Conservation (phyloP, 345 rosid genomes). For the Gossypium thurberi region DNA sequence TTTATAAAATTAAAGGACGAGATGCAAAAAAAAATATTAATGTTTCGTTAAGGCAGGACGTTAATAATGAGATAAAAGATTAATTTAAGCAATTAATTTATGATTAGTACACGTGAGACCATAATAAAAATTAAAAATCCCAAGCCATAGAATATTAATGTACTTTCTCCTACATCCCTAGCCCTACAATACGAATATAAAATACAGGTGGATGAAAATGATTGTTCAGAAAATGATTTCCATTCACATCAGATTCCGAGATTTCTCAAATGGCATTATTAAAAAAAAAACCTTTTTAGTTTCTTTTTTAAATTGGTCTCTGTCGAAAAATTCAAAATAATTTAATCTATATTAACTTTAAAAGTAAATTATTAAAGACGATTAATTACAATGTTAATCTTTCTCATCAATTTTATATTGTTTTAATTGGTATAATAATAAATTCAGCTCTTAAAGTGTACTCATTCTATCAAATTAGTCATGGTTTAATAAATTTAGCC, state of each 20-base stretch:
- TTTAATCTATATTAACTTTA: too few species aligned
- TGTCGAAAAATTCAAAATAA: too few species aligned
- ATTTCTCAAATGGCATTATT: not conserved
- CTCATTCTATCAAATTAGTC: too few species aligned
- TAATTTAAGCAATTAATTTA: not conserved
- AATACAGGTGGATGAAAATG: not conserved
- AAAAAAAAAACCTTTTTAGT: too few species aligned
- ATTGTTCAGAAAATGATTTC: not conserved
- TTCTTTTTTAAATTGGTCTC: too few species aligned
- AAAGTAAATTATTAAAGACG: too few species aligned
- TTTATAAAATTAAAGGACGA: too few species aligned
- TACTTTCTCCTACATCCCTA: not conserved
- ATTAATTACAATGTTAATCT: rapidly evolving
- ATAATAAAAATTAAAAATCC: not conserved
- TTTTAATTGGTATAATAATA: too few species aligned
- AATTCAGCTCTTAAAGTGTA: too few species aligned
- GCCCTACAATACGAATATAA: not conserved
- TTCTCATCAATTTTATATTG: too few species aligned
- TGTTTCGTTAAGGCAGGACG: not conserved
- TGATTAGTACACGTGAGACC: not conserved
- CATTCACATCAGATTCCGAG: not conserved
- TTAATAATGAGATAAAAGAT: not conserved
- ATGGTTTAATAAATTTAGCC: too few species aligned
- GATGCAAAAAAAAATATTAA: too few species aligned
- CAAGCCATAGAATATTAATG: not conserved